Percentiles rank a stretch among this genome's conserved stretches.
Conservation (phyloP, 148 eudicot genomes). For the Mesembryanthemum crystallinum region DNA sequence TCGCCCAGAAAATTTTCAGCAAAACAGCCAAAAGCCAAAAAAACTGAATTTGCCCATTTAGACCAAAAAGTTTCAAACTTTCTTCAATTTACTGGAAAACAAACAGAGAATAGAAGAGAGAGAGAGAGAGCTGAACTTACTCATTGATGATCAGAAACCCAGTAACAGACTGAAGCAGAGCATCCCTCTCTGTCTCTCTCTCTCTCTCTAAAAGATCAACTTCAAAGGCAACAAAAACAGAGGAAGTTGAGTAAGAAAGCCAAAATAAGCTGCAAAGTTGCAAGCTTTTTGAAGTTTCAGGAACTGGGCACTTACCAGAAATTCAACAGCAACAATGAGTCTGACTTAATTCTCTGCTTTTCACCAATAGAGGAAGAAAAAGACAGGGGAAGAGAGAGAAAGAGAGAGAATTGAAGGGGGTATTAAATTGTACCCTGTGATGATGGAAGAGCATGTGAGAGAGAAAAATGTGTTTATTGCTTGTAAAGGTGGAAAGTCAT, state of each 20-base stretch:
- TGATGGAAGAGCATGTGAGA: slow-evolving; percentile 14
- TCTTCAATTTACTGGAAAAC: slow-evolving; percentile 9
- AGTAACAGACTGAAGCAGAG: slow-evolving; percentile 2
- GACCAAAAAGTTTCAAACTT: slow-evolving; percentile 1
- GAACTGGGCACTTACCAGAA: slow-evolving; percentile 23
- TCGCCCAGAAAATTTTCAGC: slow-evolving; percentile 4
- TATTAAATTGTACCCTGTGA: background rate
- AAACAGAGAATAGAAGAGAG: slow-evolving; percentile 11
- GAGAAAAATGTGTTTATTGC: slow-evolving; percentile 7
- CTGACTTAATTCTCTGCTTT: slow-evolving; percentile 22
- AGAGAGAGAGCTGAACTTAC: background rate
- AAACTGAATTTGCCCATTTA: background rate
- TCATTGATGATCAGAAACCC: slow-evolving; percentile 3
- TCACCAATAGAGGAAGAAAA: background rate
- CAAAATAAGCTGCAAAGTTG: slow-evolving; percentile 3
- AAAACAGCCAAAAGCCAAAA: too few relatives aligned
- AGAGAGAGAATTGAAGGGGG: background rate
- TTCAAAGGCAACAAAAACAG: background rate
- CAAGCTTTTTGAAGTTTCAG: slow-evolving; percentile 8
- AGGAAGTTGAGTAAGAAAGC: slow-evolving; percentile 6
- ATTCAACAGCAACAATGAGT: slow-evolving; percentile 9
- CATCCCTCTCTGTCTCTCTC: too few relatives aligned
- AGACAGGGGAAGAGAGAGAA: background rate
- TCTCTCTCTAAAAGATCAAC: slow-evolving; percentile 10
- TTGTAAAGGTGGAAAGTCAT: slow-evolving; percentile 11